Evolutionary conservation across 306 rosid genomes (phyloP).

Genomic region (Casuarina glauca): DNA sequence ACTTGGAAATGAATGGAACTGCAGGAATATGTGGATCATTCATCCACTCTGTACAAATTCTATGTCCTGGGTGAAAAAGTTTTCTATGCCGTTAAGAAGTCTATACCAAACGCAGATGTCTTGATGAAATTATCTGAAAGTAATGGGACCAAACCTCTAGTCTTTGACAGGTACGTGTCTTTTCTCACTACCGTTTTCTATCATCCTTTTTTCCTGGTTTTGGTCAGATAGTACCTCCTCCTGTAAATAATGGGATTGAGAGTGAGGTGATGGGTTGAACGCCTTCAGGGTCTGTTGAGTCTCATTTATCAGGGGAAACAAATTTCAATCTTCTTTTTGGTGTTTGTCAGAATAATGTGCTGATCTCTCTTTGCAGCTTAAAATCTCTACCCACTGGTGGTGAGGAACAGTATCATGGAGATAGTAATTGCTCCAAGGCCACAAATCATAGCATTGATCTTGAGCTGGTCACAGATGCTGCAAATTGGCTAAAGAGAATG

Average conservation of each 20-base stretch:
- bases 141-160: constrained; percentile 61
- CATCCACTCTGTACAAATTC: constrained; percentile 78
- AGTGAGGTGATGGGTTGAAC: neutral
- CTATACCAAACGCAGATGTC: constrained; percentile 66
- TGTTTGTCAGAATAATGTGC: neutral
- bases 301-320: neutral
- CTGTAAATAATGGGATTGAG: neutral
- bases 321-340: neutral
- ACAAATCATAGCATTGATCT: constrained; percentile 47
- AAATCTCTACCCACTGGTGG: constrained; percentile 65
- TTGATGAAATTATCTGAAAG: constrained; percentile 46
- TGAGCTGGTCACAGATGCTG: constrained; percentile 59
- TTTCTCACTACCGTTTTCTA: constrained; percentile 10
- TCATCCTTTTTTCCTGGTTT: neutral
- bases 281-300: neutral
- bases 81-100: constrained; percentile 83
- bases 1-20: constrained; percentile 9
- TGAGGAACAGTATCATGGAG: constrained; percentile 31
- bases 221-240: neutral
- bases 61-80: constrained; percentile 75
- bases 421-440: constrained; percentile 19
- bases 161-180: constrained; percentile 59
- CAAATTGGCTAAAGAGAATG: constrained; percentile 62
- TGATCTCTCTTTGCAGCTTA: constrained; percentile 39
- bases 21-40: constrained; percentile 94